Evolutionary conservation across 345 rosid genomes (phyloP).

Genomic region (Erodium maritimum): DNA sequence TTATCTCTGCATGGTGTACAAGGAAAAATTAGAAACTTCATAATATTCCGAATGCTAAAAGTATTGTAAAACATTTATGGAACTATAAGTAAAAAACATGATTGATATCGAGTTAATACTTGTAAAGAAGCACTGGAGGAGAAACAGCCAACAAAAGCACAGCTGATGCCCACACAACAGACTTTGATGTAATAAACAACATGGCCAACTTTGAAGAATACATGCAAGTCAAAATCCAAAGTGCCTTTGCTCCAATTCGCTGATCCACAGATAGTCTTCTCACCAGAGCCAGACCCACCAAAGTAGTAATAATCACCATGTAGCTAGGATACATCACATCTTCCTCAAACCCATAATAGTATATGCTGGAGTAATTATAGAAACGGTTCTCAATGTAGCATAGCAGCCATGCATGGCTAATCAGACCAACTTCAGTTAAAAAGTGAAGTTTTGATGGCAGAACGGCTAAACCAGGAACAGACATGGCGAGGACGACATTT

Average conservation of each 20-base stretch:
- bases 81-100: slow-evolving; percentile 1
- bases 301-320: slow-evolving; percentile 84
- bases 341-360: slow-evolving; percentile 83
- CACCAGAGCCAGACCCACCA: slow-evolving; percentile 73
- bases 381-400: slow-evolving; percentile 83
- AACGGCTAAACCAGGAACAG: slow-evolving; percentile 88
- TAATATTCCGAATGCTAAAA: background rate
- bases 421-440: slow-evolving; percentile 70
- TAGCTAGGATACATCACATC: slow-evolving; percentile 98
- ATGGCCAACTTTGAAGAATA: slow-evolving; percentile 82
- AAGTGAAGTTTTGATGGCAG: slow-evolving; percentile 70
- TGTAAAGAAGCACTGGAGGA: slow-evolving; percentile 94
- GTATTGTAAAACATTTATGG: background rate
- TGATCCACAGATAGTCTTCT: slow-evolving; percentile 68
- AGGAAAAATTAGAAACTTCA: background rate
- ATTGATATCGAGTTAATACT: slow-evolving; percentile 20
- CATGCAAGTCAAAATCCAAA: slow-evolving; percentile 87
- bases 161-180: slow-evolving; percentile 83
- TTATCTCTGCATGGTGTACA: slow-evolving; percentile 56
- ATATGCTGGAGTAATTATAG: slow-evolving; percentile 77
- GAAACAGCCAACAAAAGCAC: slow-evolving; percentile 73
- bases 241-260: slow-evolving; percentile 66
- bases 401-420: slow-evolving; percentile 61
- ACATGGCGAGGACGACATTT: slow-evolving; percentile 70
- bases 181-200: slow-evolving; percentile 77